Conservation (phyloP, 345 rosid genomes). For the Pseudoturritis turrita region DNA sequence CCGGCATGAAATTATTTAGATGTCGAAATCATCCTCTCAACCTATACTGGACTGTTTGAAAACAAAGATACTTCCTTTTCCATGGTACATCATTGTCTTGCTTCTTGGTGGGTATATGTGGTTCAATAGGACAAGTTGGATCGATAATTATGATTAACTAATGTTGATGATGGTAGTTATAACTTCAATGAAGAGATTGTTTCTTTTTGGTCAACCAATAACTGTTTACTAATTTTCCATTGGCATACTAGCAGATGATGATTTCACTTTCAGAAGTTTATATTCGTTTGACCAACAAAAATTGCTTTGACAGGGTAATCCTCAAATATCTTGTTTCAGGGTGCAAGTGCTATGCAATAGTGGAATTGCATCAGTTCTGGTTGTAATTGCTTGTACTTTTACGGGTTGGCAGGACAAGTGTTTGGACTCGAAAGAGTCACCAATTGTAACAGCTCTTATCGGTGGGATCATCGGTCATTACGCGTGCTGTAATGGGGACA, state of each 20-base stretch:
- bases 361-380: slow-evolving; percentile 62
- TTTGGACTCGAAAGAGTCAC: slow-evolving; percentile 60
- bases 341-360: slow-evolving; percentile 81
- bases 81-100: not conserved
- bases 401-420: slow-evolving; percentile 71
- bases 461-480: slow-evolving; percentile 95
- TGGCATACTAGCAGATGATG: not conserved
- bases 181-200: not conserved
- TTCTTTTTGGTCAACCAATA: not conserved
- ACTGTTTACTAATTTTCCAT: not conserved
- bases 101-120: not conserved
- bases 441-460: slow-evolving; percentile 49
- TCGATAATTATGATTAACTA: not conserved
- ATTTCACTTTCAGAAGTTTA: not conserved
- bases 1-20: not conserved
- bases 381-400: slow-evolving; percentile 42
- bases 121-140: not conserved
- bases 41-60: not conserved
- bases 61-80: not conserved
- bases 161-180: not conserved
- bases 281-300: not conserved
- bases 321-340: slow-evolving; percentile 46
- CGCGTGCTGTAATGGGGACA: slow-evolving; percentile 86
- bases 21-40: not conserved
- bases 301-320: slow-evolving; percentile 20